phyloP scores from a whole-genome alignment of 257 asterid species.

The Galeopsis tetrahit region DNA sequence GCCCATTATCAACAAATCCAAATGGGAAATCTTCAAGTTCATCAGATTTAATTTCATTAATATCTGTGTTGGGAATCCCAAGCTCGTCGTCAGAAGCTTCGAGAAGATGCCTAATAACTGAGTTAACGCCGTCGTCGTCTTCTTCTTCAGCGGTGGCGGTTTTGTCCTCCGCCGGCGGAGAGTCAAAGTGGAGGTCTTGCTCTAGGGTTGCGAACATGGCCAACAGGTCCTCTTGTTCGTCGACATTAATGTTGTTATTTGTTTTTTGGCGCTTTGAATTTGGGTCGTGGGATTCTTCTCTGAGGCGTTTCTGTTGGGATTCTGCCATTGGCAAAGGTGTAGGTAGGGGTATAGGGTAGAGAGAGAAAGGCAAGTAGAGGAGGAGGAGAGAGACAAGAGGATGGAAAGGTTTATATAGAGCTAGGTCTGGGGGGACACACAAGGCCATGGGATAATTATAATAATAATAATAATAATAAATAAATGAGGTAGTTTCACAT shows the following conservation, averaged over 20 bases:
- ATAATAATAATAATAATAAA: too few species aligned
- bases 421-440: neutral
- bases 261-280: slow-evolving; percentile 58
- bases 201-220: slow-evolving; percentile 59
- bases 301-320: slow-evolving; percentile 55
- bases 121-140: slow-evolving; percentile 44
- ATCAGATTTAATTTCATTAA: slow-evolving; percentile 33
- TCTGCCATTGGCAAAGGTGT: slow-evolving; percentile 51
- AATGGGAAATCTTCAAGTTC: slow-evolving; percentile 29
- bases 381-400: slow-evolving; percentile 52
- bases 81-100: slow-evolving; percentile 95
- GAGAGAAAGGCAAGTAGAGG: slow-evolving; percentile 41
- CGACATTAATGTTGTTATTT: slow-evolving; percentile 53
- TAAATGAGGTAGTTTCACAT: too few species aligned
- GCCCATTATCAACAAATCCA: slow-evolving; percentile 47
- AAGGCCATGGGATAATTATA: neutral
- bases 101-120: slow-evolving; percentile 75
- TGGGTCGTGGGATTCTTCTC: slow-evolving; percentile 44
- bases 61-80: slow-evolving; percentile 60
- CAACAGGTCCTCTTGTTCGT: slow-evolving; percentile 51
- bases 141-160: neutral
- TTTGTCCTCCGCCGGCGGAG: slow-evolving; percentile 29
- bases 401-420: slow-evolving; percentile 59
- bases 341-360: neutral
- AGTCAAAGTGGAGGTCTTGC: slow-evolving; percentile 49